Percentiles rank a stretch among this genome's conserved stretches.
phyloP scores from a whole-genome alignment of 2,329 filamentous ascomycete genomes.

The Arachnopeziza araneosa region DNA sequence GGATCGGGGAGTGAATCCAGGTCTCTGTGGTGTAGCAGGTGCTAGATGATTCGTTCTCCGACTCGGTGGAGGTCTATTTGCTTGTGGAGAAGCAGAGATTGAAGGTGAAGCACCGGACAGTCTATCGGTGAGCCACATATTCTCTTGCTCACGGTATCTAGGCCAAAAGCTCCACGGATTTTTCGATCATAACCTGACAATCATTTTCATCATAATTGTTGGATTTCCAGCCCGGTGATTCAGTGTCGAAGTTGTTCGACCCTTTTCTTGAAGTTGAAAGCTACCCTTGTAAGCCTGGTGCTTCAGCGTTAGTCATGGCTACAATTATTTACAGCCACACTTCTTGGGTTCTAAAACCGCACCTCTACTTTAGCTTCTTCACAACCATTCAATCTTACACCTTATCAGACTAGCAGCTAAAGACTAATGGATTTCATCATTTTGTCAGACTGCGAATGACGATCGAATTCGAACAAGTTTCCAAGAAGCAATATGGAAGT shows the following conservation, averaged over 20 bases:
- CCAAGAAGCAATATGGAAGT: too few species aligned
- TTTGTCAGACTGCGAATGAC: too few species aligned
- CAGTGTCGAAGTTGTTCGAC: neutral
- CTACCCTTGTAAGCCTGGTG: too few species aligned
- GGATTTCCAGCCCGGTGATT: neutral
- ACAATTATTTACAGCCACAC: too few species aligned
- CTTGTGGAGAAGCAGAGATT: constrained; percentile 53
- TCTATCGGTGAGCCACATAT: constrained; percentile 82
- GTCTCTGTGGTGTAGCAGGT: constrained; percentile 62
- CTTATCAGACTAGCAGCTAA: too few species aligned
- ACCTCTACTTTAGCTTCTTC: neutral
- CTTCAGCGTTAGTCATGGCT: too few species aligned
- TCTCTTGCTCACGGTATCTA: constrained; percentile 1
- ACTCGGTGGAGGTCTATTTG: constrained; percentile 65
- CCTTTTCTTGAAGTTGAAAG: too few species aligned
- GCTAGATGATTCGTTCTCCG: constrained; percentile 63
- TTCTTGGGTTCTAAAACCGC: neutral
- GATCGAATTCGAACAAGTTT: too few species aligned
- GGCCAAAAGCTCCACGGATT: neutral
- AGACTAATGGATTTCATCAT: too few species aligned
- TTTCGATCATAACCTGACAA: neutral
- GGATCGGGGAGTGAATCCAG: constrained; percentile 61
- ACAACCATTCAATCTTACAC: neutral
- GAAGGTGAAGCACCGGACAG: constrained; percentile 54
- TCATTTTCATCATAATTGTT: neutral